phyloP scores from a whole-genome alignment of 805 yeast species.

The Cyberlindnera samutprakarnensis region DNA sequence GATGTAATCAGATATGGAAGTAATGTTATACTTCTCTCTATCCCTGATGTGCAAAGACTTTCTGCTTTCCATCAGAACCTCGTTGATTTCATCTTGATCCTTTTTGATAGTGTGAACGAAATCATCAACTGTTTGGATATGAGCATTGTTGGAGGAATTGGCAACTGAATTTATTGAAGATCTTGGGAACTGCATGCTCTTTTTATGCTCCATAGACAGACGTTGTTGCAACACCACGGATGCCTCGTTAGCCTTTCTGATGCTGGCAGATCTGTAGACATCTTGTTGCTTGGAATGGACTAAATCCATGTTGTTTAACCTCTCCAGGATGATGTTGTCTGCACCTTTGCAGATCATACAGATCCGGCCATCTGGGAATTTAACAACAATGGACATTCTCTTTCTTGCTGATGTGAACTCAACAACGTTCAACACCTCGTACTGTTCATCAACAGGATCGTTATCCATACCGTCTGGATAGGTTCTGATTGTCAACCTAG shows the following conservation, averaged over 20 bases:
- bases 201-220: conserved; percentile 36
- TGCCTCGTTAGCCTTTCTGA: conserved; percentile 74
- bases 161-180: conserved; percentile 21
- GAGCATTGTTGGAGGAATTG: conserved; percentile 8
- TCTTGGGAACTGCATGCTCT: conserved; percentile 26
- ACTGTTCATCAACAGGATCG: conserved; percentile 57
- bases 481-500: conserved; percentile 55
- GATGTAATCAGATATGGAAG: conserved; percentile 27
- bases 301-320: conserved; percentile 47
- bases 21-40: conserved; percentile 38
- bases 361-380: conserved; percentile 67
- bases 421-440: conserved; percentile 69
- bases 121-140: conserved; percentile 41
- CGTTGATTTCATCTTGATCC: conserved; percentile 45
- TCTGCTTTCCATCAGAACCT: conserved; percentile 44
- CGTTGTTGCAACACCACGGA: conserved; percentile 56
- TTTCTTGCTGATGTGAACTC: conserved; percentile 86
- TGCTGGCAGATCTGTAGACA: conserved; percentile 44
- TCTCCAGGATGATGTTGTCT: conserved; percentile 79
- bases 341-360: conserved; percentile 92
- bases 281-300: conserved; percentile 64
- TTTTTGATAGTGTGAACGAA: conserved; percentile 33
- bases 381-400: conserved; percentile 86
- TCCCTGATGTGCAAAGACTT: conserved; percentile 56
- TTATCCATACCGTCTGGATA: conserved; percentile 77